Evolutionary conservation across 257 asterid genomes (phyloP).

Genomic region (Solanum raphanifolium): DNA sequence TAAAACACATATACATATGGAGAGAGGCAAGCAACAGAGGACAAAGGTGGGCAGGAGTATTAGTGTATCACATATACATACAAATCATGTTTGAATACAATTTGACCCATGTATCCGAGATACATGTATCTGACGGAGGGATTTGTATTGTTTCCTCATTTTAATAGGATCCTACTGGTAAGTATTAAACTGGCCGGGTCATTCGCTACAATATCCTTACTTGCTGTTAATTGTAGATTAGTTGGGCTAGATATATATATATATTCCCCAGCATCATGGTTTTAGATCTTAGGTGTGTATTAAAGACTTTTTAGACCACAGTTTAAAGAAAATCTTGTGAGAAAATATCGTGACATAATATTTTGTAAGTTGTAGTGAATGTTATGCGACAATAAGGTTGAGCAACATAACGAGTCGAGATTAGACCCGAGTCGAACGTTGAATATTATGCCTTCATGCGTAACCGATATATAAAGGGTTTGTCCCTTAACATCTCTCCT

Average conservation of each 20-base stretch:
- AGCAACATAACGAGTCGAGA: neutral
- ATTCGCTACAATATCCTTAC: neutral
- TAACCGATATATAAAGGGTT: neutral
- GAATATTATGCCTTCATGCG: neutral
- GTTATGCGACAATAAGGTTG: too few species aligned
- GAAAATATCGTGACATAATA: too few species aligned
- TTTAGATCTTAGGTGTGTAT: neutral
- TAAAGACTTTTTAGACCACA: neutral
- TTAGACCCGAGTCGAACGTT: neutral
- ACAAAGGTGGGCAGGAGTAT: neutral
- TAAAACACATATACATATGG: neutral
- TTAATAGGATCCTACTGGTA: neutral
- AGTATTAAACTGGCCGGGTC: neutral
- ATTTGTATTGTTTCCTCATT: neutral
- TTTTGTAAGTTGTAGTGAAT: too few species aligned
- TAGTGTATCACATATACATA: too few species aligned
- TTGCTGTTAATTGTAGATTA: neutral
- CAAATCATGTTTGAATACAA: neutral
- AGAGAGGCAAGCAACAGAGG: neutral
- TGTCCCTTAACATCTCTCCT: constrained; percentile 7
- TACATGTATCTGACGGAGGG: neutral
- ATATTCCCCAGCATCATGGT: neutral
- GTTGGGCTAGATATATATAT: neutral
- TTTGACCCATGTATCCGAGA: neutral
- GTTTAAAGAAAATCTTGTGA: neutral